Evolutionary conservation across 2,329 filamentous ascomycete species (phyloP), one percentile per base, ranked within the genome.

Genomic region (Colletotrichum noveboracense): DNA sequence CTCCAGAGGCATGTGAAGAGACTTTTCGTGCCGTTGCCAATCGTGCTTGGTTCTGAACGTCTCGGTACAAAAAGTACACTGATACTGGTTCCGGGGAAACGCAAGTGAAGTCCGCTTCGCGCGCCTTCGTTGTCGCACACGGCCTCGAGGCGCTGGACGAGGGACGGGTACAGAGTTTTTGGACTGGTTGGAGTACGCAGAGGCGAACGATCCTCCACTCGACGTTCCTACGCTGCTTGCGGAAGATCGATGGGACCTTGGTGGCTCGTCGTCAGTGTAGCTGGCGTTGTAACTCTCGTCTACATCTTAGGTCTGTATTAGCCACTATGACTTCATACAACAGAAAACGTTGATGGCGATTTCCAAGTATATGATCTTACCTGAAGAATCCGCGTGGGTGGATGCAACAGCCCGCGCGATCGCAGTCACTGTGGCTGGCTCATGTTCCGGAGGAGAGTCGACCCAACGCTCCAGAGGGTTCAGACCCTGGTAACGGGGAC

Each of bases 21-120:
- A 85, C 61, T 86, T 86, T 70, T 91, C 89, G 75, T 91, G 89
- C 26, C 89, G 83, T 26, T 86, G 85, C 87, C 87, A 88, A 21
- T 87, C 86, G 70, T 87, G 83, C 24, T 87, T 87, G 0, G 84
- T 84, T 61, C 84, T 84, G 77, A 88, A 88, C 0, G 84, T 85
- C 55, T 88, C 86, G 0, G 86, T 87, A 68, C 87, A 88, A 66
- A 88, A 88, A 0, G 87, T 88, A 71, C 87, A 88, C 64, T 88
- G 87, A 24, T 71, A 74, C 21, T 74, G 71, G 36, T 74, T 74
- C 5, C 60, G 67, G 16, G 71, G 60, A n/a, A 34, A 34, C 16
- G 66, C 71, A 7, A 67, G 24, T 16, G 75, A 66, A 7, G 68
- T 68, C 9, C 77, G 70, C 66, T 61, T 73, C 28, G 70, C 55